Evolutionary conservation across 768 basidiomycete species (phyloP).

Genomic region (Daedaleopsis nitida): DNA sequence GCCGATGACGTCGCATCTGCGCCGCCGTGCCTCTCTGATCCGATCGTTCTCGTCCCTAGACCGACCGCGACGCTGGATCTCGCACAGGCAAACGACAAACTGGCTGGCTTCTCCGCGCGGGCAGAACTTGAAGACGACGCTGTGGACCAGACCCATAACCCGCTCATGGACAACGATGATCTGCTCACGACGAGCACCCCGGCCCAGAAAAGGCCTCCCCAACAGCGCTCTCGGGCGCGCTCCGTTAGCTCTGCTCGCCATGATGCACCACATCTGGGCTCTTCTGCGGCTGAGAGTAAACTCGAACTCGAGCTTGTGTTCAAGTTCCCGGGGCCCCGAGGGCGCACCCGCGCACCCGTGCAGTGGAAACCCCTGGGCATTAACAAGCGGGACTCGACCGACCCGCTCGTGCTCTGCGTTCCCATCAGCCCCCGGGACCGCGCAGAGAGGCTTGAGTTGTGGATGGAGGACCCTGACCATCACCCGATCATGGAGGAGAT

Average conservation of each 20-base stretch:
- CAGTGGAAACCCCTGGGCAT: conserved; percentile 8
- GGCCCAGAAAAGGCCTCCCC: not conserved
- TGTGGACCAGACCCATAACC: not conserved
- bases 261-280: not conserved
- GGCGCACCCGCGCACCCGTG: not conserved
- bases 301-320: not conserved
- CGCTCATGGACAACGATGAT: not conserved
- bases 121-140: conserved; percentile 4
- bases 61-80: not conserved
- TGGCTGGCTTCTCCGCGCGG: conserved; percentile 11
- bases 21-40: not conserved
- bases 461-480: conserved; percentile 11
- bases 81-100: conserved; percentile 1
- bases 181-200: conserved; percentile 9
- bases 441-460: conserved; percentile 7
- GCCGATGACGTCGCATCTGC: not conserved
- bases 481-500: conserved; percentile 16
- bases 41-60: too few species aligned
- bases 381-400: not conserved
- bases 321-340: not conserved
- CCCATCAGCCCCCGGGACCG: conserved; percentile 7
- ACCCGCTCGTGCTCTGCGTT: not conserved
- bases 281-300: not conserved
- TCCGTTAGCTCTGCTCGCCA: not conserved
- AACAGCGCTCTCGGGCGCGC: not conserved